Base-by-base conservation (phyloP, 73 alveolate genomes). In the Effrenium voratum region DNA sequence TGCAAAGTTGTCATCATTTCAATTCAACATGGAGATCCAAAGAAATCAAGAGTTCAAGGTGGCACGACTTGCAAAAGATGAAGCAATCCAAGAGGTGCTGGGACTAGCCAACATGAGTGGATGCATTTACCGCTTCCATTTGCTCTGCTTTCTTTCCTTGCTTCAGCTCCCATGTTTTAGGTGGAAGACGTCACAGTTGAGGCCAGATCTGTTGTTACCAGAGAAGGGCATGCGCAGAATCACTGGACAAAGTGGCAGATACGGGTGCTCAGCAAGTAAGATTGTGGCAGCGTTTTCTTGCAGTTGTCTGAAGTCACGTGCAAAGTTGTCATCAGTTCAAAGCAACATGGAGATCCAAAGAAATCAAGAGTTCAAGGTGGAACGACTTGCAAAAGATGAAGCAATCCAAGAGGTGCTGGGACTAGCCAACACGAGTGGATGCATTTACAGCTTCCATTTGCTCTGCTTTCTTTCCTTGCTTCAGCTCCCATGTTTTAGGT, bases 191-290 rank as follows among this genome's bases (percentile, higher is more conserved):
- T 57, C 72, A 57, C 72, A 57, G 72, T 57, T 57, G 72, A 57
- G 72, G 72, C 72, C 72, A 57, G 72, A 57, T 57, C 72, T 57
- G 72, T 57, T 57, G 72, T 57, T 57, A 57, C 72, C 72, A 57
- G 72, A 57, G 72, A 57, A 57, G 72, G 72, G 72, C 72, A 57
- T 57, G 28, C 72, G 72, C 72, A 57, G 72, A 57, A 57, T 57
- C 72, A 57, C 72, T 57, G 72, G 72, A 57, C 72, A 57, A 57
- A 57, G 72, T 57, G 72, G 72, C 72, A n/a, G n/a, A n/a, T n/a
- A n/a, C n/a, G n/a, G n/a, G n/a, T n/a, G n/a, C n/a, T n/a, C n/a
- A n/a, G n/a, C n/a, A n/a, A n/a, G n/a, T n/a, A n/a, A n/a, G n/a
- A n/a, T n/a, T n/a, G n/a, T n/a, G n/a, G n/a, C n/a, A n/a, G n/a